A percentile compares a stretch with the other conserved stretches of the same genome.
Evolutionary conservation across 2,329 filamentous ascomycete genomes (phyloP).

Genomic region (Exophiala bonariae): DNA sequence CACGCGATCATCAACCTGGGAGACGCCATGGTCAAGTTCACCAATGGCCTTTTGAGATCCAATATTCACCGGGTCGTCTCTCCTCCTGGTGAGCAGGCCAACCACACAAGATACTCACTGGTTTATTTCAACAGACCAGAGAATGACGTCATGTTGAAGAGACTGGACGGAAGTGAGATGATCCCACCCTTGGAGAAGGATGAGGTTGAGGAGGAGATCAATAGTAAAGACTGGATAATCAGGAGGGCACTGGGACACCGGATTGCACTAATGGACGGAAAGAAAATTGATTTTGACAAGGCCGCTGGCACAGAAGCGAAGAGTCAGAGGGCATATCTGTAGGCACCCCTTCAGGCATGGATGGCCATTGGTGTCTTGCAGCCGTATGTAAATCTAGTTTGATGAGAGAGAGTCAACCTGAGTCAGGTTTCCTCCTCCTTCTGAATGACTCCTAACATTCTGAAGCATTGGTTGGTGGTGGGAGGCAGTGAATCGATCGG

Average conservation of each 20-base stretch:
- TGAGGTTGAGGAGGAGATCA: constrained; percentile 37
- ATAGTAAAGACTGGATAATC: constrained; percentile 44
- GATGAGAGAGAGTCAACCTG: not conserved
- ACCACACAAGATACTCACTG: constrained; percentile 49
- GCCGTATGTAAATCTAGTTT: too few relatives aligned
- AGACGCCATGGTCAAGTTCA: constrained; percentile 47
- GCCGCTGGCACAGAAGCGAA: constrained; percentile 24
- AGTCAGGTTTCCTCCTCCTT: not conserved
- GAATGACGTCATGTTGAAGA: constrained; percentile 47
- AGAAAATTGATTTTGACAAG: constrained; percentile 24
- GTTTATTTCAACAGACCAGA: constrained; percentile 57
- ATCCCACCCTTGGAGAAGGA: constrained; percentile 36
- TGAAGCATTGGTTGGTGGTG: too few relatives aligned
- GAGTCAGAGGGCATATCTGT: constrained; percentile 25
- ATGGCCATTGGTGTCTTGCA: too few relatives aligned
- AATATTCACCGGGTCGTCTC: constrained; percentile 52
- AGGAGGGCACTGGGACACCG: constrained; percentile 39
- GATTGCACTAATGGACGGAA: constrained; percentile 22
- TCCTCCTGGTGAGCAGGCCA: constrained; percentile 49
- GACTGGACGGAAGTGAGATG: constrained; percentile 36
- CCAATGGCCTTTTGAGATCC: constrained; percentile 40
- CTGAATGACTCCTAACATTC: not conserved
- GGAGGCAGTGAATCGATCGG: too few relatives aligned
- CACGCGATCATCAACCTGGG: constrained; percentile 48
- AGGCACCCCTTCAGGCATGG: not conserved